Percentiles rank a stretch among this genome's conserved stretches.
These are phyloP conservation scores for Neurospora sp. DNA, from an alignment of 495 filamentous ascomycete species.

Conservation along the genomic window DNA sequence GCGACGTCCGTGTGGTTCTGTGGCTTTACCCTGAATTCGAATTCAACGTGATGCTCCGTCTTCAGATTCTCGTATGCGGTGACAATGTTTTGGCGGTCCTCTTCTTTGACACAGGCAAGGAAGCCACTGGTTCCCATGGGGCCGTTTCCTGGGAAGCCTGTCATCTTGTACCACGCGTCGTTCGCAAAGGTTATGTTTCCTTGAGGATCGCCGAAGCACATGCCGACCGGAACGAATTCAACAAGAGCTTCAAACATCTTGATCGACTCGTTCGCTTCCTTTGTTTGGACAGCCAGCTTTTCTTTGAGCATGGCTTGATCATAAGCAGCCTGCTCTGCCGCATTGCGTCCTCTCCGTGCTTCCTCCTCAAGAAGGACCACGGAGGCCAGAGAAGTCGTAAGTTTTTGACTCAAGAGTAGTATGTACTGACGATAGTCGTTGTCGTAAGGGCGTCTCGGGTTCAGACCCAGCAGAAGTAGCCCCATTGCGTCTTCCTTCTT, in stretches of 20 bases:
- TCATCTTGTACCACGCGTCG: slow-evolving; percentile 47
- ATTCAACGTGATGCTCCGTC: slow-evolving; percentile 21
- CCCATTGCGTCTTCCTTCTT: slow-evolving; percentile 45
- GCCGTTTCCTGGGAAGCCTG: slow-evolving; percentile 16
- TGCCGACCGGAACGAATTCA: slow-evolving; percentile 57
- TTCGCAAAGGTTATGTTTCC: slow-evolving; percentile 56
- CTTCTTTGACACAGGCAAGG: slow-evolving; percentile 28
- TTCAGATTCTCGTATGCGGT: slow-evolving; percentile 27
- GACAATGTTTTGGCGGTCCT: slow-evolving; percentile 24
- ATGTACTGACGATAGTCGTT: slow-evolving; percentile 57
- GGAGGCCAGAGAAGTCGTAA: slow-evolving; percentile 53
- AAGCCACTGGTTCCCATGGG: slow-evolving; percentile 23
- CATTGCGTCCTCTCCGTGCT: slow-evolving; percentile 45
- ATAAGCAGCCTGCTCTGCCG: slow-evolving; percentile 48
- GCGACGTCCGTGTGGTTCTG: slow-evolving; percentile 13
- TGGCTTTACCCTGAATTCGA: slow-evolving; percentile 31
- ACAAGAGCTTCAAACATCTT: slow-evolving; percentile 57
- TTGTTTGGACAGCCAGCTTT: slow-evolving; percentile 48
- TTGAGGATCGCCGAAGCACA: slow-evolving; percentile 51
- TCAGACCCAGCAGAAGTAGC: slow-evolving; percentile 50
- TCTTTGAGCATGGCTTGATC: slow-evolving; percentile 51
- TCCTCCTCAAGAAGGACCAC: slow-evolving; percentile 59
- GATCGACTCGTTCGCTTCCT: slow-evolving; percentile 53
- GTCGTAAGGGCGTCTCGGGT: slow-evolving; percentile 55
- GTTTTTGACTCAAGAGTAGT: slow-evolving; percentile 48